phyloP scores from a whole-genome alignment of 1,139 yeast species.

The Diutina sp. region DNA sequence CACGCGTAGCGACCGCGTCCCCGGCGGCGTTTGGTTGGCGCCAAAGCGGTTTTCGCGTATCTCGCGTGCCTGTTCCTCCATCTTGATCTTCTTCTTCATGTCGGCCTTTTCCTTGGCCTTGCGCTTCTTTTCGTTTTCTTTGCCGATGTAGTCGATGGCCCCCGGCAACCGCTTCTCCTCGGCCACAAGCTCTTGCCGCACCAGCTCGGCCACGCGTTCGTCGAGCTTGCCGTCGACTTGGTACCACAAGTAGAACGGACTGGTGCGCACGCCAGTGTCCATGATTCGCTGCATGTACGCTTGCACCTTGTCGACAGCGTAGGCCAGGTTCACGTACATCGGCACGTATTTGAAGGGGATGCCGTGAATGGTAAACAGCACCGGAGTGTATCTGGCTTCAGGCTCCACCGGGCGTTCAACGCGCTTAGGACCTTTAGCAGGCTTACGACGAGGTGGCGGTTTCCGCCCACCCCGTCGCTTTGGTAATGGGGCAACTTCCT shows the following conservation, averaged over 20 bases:
- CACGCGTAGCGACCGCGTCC: background rate
- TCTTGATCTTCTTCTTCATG: background rate
- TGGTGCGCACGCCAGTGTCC: constrained; percentile 45
- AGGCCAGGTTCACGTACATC: constrained; percentile 58
- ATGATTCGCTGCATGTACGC: constrained; percentile 50
- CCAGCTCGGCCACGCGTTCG: constrained; percentile 38
- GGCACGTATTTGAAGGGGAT: constrained; percentile 59
- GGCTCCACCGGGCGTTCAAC: constrained; percentile 24
- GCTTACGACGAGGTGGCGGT: constrained; percentile 12
- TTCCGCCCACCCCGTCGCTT: constrained; percentile 12
- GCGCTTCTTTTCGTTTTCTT: constrained; percentile 2
- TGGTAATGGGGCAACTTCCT: constrained; percentile 9
- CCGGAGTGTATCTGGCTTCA: constrained; percentile 38
- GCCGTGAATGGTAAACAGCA: constrained; percentile 50
- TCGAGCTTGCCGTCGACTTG: constrained; percentile 74
- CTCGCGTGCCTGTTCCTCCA: background rate
- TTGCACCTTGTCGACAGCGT: constrained; percentile 41
- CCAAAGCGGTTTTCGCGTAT: background rate
- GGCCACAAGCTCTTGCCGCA: constrained; percentile 24
- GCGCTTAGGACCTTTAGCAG: constrained; percentile 8
- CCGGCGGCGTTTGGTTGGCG: background rate
- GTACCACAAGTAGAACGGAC: constrained; percentile 67
- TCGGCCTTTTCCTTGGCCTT: constrained; percentile 3
- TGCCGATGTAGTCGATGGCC: constrained; percentile 6
- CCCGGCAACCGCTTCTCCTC: constrained; percentile 35